phyloP scores from a whole-genome alignment of 306 rosid species.

The Boehmeria nivea region DNA sequence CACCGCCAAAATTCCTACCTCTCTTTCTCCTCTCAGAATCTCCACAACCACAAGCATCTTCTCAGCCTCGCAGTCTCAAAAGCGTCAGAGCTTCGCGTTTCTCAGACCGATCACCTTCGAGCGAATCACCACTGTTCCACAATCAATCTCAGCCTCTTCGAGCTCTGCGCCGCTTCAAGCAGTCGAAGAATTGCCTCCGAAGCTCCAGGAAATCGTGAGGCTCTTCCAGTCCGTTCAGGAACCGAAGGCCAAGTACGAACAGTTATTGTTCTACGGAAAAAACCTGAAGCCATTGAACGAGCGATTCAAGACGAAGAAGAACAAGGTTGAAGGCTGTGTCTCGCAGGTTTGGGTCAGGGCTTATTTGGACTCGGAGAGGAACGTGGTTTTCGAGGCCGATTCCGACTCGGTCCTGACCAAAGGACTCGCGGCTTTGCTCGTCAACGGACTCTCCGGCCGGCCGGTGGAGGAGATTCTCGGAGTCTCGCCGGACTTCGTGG shows the following conservation, averaged over 20 bases:
- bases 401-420: conserved; percentile 83
- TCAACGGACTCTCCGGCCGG: conserved; percentile 66
- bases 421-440: conserved; percentile 89
- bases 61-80: conserved; percentile 15
- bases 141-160: conserved; percentile 21
- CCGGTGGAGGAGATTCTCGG: conserved; percentile 56
- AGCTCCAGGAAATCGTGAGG: conserved; percentile 77
- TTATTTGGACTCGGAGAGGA: conserved; percentile 48
- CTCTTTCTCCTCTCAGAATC: neutral
- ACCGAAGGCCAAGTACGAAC: conserved; percentile 79
- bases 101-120: conserved; percentile 53
- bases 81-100: neutral
- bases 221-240: conserved; percentile 83
- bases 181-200: conserved; percentile 85
- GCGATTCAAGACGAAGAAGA: conserved; percentile 55
- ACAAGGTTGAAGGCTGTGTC: conserved; percentile 92
- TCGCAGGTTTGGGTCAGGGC: conserved; percentile 99
- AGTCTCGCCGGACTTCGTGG: conserved; percentile 70
- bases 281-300: conserved; percentile 73
- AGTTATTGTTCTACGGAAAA: conserved; percentile 81
- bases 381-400: conserved; percentile 80
- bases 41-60: neutral
- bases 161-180: conserved; percentile 53
- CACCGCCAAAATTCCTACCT: conserved; percentile 34
- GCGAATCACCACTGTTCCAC: conserved; percentile 34